Evolutionary conservation across 306 rosid species (phyloP), one percentile per base, ranked within the genome.

Genomic region (Inga laurina): DNA sequence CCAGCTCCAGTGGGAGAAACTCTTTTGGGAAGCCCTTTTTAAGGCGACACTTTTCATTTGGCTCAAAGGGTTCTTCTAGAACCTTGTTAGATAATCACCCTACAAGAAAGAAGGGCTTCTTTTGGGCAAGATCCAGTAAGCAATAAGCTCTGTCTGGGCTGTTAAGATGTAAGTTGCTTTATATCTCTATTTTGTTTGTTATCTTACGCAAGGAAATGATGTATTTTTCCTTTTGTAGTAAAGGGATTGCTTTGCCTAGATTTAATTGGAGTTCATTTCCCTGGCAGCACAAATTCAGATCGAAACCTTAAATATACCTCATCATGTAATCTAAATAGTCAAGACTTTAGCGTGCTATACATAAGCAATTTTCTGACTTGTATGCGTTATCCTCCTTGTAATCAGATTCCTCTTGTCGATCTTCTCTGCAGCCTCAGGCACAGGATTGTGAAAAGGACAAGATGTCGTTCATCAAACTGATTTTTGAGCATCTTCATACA

Each of bases 121-220:
- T 96, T 90, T 96, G 99, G 99, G 91, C 95, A 21, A 94, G 91
- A 86, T 94, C 95, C 65, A 90, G 89, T 88, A 97, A 90, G 85
- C 79, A 79, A 82, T 97, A 88, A 90, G 81, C 88, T 78, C 67
- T 72, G 75, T 41, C 79, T 74, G 74, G 75, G 83, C 82, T 85
- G 74, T 82, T 82, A 77, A 74, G 86, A 93, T 94, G 99, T 94
- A 80, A 80, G 85, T 82, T 73, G 61, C 81, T 71, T 54, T 77
- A 73, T 75, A 75, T 65, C 74, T 65, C 67, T 45, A n/a, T 78
- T 83, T 73, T 74, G 68, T 76, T 74, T 82, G 21, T 86, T 67
- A 46, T 70, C 76, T 52, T 27, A 45, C 56, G 66, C n/a, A 65
- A 44, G 65, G 57, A 66, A 57, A 32, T 39, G 41, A 30, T 54